These are phyloP conservation scores for Borovskyia barvae DNA, from an alignment of 208 protist genomes.

Conservation along the genomic window DNA sequence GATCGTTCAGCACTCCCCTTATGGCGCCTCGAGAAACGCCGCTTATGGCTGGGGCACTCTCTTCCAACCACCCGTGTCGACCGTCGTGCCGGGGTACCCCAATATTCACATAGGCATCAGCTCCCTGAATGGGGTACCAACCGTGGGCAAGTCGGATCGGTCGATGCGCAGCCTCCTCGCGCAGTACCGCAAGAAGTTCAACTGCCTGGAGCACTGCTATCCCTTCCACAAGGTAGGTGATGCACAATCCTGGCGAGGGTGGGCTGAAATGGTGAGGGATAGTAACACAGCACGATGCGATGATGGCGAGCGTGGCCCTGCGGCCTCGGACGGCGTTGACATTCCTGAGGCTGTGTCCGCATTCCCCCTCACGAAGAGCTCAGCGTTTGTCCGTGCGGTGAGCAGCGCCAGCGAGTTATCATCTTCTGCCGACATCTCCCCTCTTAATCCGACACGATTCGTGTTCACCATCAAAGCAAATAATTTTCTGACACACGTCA, in stretches of 20 bases:
- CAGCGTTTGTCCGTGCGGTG: no score
- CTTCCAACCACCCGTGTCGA: constrained; percentile 33
- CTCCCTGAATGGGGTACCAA: constrained; percentile 64
- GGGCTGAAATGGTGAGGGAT: constrained; percentile 44
- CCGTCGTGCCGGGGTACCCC: constrained; percentile 31
- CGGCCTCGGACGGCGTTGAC: no score
- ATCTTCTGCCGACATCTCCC: neutral
- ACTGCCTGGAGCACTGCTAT: constrained; percentile 81
- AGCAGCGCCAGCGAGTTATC: neutral
- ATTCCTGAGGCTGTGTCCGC: no score
- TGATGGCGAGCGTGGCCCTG: neutral
- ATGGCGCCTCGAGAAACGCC: constrained; percentile 36
- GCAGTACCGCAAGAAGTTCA: constrained; percentile 63
- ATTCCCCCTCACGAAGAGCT: no score
- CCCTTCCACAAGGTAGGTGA: constrained; percentile 63
- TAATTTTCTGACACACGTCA: constrained; percentile 67
- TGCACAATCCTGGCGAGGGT: constrained; percentile 42
- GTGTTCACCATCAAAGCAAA: constrained; percentile 79
- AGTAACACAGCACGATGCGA: constrained; percentile 3
- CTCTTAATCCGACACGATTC: constrained; percentile 27
- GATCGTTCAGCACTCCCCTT: constrained; percentile 64
- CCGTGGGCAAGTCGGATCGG: constrained; percentile 37
- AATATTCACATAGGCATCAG: constrained; percentile 75
- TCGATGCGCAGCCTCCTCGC: constrained; percentile 53
- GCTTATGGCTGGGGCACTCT: constrained; percentile 63